These are phyloP conservation scores for Acidiella bohemica DNA, from an alignment of 495 filamentous ascomycete species.

Conservation along the genomic window DNA sequence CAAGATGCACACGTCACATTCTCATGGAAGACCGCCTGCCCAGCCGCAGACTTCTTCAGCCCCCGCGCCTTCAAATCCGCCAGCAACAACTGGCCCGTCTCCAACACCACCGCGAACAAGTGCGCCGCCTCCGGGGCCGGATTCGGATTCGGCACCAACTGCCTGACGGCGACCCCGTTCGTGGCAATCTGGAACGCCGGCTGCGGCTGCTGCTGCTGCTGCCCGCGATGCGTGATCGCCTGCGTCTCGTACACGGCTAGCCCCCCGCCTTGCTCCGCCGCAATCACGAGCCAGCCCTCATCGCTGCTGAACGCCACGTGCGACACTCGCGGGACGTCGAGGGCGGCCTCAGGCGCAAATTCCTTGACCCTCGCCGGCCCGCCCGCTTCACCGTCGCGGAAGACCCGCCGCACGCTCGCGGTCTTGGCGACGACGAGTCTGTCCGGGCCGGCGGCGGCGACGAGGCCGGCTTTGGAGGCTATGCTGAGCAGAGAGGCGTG, in stretches of 20 bases:
- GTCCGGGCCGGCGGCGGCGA: conserved; percentile 80
- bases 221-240: conserved; percentile 43
- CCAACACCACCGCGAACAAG: conserved; percentile 66
- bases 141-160: conserved; percentile 69
- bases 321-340: conserved; percentile 63
- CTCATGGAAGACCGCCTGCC: conserved; percentile 47
- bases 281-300: conserved; percentile 70
- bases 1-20: conserved; percentile 78
- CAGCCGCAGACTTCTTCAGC: conserved; percentile 46
- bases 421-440: conserved; percentile 61
- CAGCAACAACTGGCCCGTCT: conserved; percentile 65
- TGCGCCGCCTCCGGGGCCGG: conserved; percentile 39
- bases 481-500: conserved; percentile 77
- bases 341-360: conserved; percentile 59
- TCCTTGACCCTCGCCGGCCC: conserved; percentile 47
- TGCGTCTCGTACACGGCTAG: conserved; percentile 69
- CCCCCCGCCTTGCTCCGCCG: conserved; percentile 68
- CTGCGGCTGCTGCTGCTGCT: conserved; percentile 53
- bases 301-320: conserved; percentile 82
- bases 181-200: conserved; percentile 61
- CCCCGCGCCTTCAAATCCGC: conserved; percentile 60
- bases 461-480: conserved; percentile 62
- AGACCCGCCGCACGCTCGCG: conserved; percentile 63
- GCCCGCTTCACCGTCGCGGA: conserved; percentile 38
- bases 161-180: conserved; percentile 57